phyloP scores from a whole-genome alignment of 441 rosid genomes.

The Biscutella auriculata region DNA sequence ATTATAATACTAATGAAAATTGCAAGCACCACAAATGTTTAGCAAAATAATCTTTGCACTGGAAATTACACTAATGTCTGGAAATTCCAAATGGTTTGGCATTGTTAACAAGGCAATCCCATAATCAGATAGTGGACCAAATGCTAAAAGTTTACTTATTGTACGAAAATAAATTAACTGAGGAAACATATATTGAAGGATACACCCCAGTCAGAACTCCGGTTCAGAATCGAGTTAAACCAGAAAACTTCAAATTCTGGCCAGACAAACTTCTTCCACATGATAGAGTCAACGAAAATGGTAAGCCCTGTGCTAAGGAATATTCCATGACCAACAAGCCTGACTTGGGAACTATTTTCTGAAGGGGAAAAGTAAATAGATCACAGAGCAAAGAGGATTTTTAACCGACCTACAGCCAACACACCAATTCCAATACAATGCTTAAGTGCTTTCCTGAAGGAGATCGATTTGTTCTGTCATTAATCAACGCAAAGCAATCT shows the following conservation, averaged over 20 bases:
- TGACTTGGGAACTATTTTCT: slow-evolving; percentile 5
- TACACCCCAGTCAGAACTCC: slow-evolving; percentile 99
- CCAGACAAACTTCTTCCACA: slow-evolving; percentile 85
- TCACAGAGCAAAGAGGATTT: background rate
- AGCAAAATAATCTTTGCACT: too few species aligned
- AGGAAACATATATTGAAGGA: slow-evolving; percentile 35
- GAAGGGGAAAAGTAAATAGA: slow-evolving; percentile 7
- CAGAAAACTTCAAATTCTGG: slow-evolving; percentile 95
- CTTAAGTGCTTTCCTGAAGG: slow-evolving; percentile 57
- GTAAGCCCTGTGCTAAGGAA: slow-evolving; percentile 58
- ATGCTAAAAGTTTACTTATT: background rate
- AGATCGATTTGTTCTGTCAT: slow-evolving; percentile 66
- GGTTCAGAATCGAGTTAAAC: slow-evolving; percentile 93
- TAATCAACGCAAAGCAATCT: slow-evolving; percentile 21
- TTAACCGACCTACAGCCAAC: slow-evolving; percentile 54
- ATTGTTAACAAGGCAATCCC: background rate
- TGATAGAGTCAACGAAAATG: slow-evolving; percentile 62
- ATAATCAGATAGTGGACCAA: background rate
- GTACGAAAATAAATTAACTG: background rate
- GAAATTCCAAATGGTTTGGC: slow-evolving; percentile 4
- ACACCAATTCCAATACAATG: slow-evolving; percentile 43
- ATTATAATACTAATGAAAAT: too few species aligned
- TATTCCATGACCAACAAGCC: slow-evolving; percentile 20
- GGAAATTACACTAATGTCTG: background rate
- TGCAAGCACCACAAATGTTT: background rate